phyloP scores from a whole-genome alignment of 2,329 filamentous ascomycete species.

The Domatiomyces catenatus region DNA sequence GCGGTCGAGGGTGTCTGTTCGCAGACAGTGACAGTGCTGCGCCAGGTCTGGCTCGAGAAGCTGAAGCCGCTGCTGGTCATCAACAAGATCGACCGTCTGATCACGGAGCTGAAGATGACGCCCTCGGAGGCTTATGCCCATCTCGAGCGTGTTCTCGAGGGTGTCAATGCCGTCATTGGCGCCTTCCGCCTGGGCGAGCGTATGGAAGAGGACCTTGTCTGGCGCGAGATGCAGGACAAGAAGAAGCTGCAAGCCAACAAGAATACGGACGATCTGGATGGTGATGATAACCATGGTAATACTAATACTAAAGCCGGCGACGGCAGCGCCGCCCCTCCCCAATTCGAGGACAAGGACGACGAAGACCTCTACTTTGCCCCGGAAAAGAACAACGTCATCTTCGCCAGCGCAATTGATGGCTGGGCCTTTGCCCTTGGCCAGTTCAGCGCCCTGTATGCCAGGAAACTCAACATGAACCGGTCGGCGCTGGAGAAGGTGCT shows the following conservation, averaged over 20 bases:
- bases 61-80: constrained; percentile 87
- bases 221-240: constrained; percentile 86
- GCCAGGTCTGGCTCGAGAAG: constrained; percentile 91
- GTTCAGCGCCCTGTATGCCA: constrained; percentile 85
- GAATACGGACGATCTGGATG: constrained; percentile 20
- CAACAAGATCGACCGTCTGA: constrained; percentile 92
- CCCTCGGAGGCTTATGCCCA: constrained; percentile 80
- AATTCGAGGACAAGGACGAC: constrained; percentile 79
- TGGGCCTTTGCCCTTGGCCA: constrained; percentile 97
- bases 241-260: constrained; percentile 51
- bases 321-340: constrained; percentile 34
- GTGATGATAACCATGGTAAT: constrained; percentile 19
- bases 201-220: constrained; percentile 96
- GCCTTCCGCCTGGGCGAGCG: constrained; percentile 96
- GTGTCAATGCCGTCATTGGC: constrained; percentile 92
- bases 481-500: constrained; percentile 78
- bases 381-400: constrained; percentile 98
- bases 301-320: constrained; percentile 30
- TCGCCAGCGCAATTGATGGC: constrained; percentile 93
- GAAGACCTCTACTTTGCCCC: constrained; percentile 97
- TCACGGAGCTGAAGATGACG: constrained; percentile 90
- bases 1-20: constrained; percentile 97
- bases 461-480: constrained; percentile 89
- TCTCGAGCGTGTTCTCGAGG: constrained; percentile 75
- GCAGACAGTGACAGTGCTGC: constrained; percentile 90